Evolutionary conservation across 2,329 filamentous ascomycete species (phyloP), one percentile per base, ranked within the genome.

Genomic region (Xylariales sp.): DNA sequence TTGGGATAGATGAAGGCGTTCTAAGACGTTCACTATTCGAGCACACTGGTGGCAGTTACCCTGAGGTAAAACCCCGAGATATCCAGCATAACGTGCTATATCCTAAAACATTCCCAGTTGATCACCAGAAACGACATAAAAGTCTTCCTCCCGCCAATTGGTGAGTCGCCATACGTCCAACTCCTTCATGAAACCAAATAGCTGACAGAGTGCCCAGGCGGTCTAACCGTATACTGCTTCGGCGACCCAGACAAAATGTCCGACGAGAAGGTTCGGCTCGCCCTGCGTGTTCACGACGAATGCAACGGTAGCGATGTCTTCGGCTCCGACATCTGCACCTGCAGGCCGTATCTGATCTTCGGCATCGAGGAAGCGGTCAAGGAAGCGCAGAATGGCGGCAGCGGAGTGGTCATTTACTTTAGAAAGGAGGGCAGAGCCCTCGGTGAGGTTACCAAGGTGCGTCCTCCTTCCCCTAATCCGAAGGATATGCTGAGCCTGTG

Each of bases 231-330:
- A 7, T 97, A 98, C 68, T 93, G 88, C 64, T 98, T 98, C 60
- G 93, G 93, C 32, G 89, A 96, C 53, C 89, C 90, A 15, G 86
- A 87, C 40, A 95, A 93, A 60, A 93, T 97, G 80, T 87, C 88
- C 4, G 87, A 97, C 59, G 83, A 88, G 34, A 86, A 84, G 40
- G 83, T 82, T 43, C 80, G 78, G 46, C 73, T 97, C 31, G 88
- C 93, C 11, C 72, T 97, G 45, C 82, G 93, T 51, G 83, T 97
- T 34, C 93, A 80, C 49, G 77, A 81, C 51, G 77, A 81, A 71
- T 97, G 93, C 67, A 97, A 97, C 59, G 93, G 93, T 43, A 94
- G 87, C 61, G 93, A 98, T 65, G 93, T 97, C 31, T 98, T 97
- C 62, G 89, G 91, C 46, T 95, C 89, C 15, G 93, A 98, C 61